Percentiles rank a stretch among this genome's conserved stretches.
Evolutionary conservation across 768 basidiomycete genomes (phyloP).

Genomic region (Udeniomyces megalosporus): DNA sequence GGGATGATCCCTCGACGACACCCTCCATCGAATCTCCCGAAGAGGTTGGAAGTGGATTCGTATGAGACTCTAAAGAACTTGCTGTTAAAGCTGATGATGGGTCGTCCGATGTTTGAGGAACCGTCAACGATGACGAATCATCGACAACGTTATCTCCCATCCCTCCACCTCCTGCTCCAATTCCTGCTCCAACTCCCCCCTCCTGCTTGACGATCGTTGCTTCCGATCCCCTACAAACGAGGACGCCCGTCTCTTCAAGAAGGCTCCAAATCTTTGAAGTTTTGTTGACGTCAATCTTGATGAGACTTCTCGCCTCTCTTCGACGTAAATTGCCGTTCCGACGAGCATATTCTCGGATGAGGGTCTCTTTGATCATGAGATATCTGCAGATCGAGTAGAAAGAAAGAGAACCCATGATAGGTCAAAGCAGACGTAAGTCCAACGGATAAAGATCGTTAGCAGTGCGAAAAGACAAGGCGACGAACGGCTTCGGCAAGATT

Average conservation of each 20-base stretch:
- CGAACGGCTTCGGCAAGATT: conserved; percentile 67
- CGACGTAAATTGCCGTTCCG: conserved; percentile 73
- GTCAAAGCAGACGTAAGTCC: no score
- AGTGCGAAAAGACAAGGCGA: no score
- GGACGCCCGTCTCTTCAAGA: conserved; percentile 42
- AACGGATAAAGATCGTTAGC: no score
- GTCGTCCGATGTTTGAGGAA: no score
- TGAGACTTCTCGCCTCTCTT: conserved; percentile 46
- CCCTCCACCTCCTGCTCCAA: background rate
- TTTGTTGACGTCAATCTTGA: conserved; percentile 82
- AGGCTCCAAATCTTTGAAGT: conserved; percentile 87
- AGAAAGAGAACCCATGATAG: no score
- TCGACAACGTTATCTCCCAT: background rate
- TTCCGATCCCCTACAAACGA: background rate
- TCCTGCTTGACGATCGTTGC: background rate
- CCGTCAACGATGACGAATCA: no score
- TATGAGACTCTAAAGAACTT: no score
- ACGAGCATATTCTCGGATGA: conserved; percentile 81
- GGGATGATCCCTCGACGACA: background rate
- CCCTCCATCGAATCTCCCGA: background rate
- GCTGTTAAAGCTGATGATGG: no score
- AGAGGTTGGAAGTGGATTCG: no score
- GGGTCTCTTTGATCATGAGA: conserved; percentile 84
- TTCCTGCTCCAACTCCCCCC: background rate
- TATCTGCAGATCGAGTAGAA: no score